Base-by-base conservation (phyloP, 768 basidiomycete genomes). In the Rossbeevera mucosa region DNA sequence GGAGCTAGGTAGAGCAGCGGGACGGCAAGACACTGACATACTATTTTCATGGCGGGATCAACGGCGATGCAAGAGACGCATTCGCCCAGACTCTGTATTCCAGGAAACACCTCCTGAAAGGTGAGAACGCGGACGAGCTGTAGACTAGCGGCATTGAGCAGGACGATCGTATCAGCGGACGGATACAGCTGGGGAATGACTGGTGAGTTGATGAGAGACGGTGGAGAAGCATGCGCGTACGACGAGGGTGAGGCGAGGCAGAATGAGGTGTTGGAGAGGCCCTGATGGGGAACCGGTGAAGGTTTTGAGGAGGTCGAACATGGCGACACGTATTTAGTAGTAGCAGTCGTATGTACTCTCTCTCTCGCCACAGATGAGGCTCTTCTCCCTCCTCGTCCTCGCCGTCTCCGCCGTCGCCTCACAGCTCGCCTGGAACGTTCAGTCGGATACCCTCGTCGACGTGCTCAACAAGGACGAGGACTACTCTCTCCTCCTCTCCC, bases 51-150 rank as follows among this genome's bases (percentile, higher is more conserved):
- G 47, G 82, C 82, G 14, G 82, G 76, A 65, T 93, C 91, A 18
- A 91, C 81, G 3, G 84, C 75, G 25, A 91, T 70, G 60, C 79
- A 83, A 24, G 79, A 77, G 16, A 91, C 78, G 30, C 63, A 66
- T 48, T 76, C 74, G 24, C 68, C 67, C 11, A 70, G 59, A 51
- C 77, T 72, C 8, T 68, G 68, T 12, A 74, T 61, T n/a, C 79
- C 77, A 5, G 90, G 88, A 64, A 90, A 92, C 6, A 84, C 87
- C 64, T 92, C 88, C 74, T 80, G 85, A 61, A 92, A 88, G 28
- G 85, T 81, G 21, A 93, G 80, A 43, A 86, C 80, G 53, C 85
- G 83, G 52, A 84, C 67, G 43, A 92, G 75, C 16, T 74, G 67
- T 29, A 91, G 80, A 14, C 74, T 76, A 51, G 72, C 77, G n/a